phyloP scores from a whole-genome alignment of 1,139 yeast species.

The Magnusiomyces paraingens region DNA sequence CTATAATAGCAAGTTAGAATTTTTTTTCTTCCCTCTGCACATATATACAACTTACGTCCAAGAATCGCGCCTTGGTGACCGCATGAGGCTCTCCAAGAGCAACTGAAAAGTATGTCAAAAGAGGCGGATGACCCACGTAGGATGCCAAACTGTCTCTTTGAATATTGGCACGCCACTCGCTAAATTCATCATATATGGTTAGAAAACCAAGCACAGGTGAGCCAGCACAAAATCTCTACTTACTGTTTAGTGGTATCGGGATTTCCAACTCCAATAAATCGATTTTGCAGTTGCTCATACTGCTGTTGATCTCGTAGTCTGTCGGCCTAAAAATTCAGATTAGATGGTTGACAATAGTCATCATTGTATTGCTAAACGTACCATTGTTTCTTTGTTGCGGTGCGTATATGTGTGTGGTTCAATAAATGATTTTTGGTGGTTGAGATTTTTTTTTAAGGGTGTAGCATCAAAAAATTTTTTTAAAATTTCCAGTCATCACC shows the following conservation, averaged over 20 bases:
- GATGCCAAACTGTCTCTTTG: slow-evolving; percentile 71
- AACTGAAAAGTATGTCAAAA: slow-evolving; percentile 60
- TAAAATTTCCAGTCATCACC: too few relatives aligned
- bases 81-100: slow-evolving; percentile 52
- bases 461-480: too few relatives aligned
- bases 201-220: slow-evolving; percentile 16
- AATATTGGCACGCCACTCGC: slow-evolving; percentile 54
- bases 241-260: slow-evolving; percentile 53
- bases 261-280: slow-evolving; percentile 67
- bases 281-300: slow-evolving; percentile 52
- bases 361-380: too few relatives aligned
- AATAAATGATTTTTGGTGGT: too few relatives aligned
- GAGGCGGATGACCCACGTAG: slow-evolving; percentile 60
- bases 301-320: slow-evolving; percentile 60
- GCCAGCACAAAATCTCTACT: slow-evolving; percentile 24
- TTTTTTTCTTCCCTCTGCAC: not conserved
- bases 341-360: not conserved
- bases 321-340: slow-evolving; percentile 44
- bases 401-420: too few relatives aligned
- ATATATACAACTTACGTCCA: slow-evolving; percentile 37
- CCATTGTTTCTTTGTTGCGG: too few relatives aligned
- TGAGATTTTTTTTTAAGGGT: too few relatives aligned
- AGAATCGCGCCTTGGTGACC: slow-evolving; percentile 43
- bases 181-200: slow-evolving; percentile 16
- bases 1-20: slow-evolving; percentile 12